Base-by-base conservation (phyloP, 2,329 filamentous ascomycete species). In the Aspergillus costaricaensis region DNA sequence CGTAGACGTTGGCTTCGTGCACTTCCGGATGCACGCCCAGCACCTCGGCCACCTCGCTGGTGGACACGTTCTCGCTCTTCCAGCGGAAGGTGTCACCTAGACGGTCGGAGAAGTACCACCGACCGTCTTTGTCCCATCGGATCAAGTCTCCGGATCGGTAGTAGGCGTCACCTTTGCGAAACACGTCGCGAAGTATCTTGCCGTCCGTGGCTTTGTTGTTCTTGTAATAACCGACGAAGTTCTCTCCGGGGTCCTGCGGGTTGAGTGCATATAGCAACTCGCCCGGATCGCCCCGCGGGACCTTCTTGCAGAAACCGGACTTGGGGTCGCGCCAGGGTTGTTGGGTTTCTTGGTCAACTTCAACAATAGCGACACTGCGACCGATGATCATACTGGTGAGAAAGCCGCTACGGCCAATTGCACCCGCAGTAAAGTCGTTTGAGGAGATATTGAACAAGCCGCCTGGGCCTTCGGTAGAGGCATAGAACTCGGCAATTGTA, bases 131-230 rank as follows among this genome's bases (percentile, higher is more conserved):
- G 65, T 92, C 89, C 78, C 83, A 85, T n/a, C 87, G 83, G 32
- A 95, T 78, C 17, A 95, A 83, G 69, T 96, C 92, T n/a, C 92
- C 92, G 0, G 91, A 89, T 23, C 91, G 86, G 81, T 92, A 96
- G 82, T 87, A 96, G 0, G 86, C 88, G 70, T 96, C 92, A 14
- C 90, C 91, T 69, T 88, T 88, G 60, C 77, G 79, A 64, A 95
- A 85, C 2, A 95, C 90, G 67, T 89, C 80, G 4, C 88, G 85
- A 62, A 95, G 74, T 50, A 96, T 84, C 77, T 96, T 96, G 65
- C 85, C 82, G 41, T 86, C 79, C 0, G 89, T 91, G 0, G 92
- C 91, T 32, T 83, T 82, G 14, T 82, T 74, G 72, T 96, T 92
- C 61, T 87, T 86, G 75, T 88, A 91, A 76, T 96, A 96, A 2